Conservation (phyloP, 2,329 filamentous ascomycete genomes). For the Colletotrichum sublineola region DNA sequence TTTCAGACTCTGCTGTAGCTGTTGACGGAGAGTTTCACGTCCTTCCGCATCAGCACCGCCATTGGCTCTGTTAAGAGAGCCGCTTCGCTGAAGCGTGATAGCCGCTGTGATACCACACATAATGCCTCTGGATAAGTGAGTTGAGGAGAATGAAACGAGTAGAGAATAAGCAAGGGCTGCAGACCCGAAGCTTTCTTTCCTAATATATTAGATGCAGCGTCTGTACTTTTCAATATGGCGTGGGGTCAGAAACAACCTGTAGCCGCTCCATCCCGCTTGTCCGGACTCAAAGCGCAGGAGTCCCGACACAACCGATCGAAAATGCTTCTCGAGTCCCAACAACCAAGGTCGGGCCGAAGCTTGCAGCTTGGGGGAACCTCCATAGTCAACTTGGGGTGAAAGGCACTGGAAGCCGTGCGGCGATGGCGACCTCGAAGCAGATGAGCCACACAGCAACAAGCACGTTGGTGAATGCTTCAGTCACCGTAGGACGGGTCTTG, state of each 20-base stretch:
- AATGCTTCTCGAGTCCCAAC: not conserved
- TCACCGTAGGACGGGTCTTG: slow-evolving; percentile 11
- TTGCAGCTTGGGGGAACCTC: not conserved
- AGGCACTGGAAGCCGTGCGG: not conserved
- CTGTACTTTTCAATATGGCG: slow-evolving; percentile 17
- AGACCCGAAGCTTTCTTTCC: not conserved
- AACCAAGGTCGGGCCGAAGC: slow-evolving; percentile 10
- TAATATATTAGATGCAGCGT: not conserved
- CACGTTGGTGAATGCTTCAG: not conserved
- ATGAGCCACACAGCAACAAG: not conserved
- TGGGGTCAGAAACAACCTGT: not conserved
- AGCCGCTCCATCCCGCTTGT: not conserved
- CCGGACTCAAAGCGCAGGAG: slow-evolving; percentile 2
- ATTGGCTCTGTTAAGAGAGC: not conserved
- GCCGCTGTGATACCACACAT: slow-evolving; percentile 39
- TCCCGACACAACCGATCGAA: not conserved
- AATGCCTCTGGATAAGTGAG: not conserved
- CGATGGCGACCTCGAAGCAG: not conserved
- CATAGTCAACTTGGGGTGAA: not conserved
- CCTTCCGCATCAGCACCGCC: not conserved
- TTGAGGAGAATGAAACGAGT: not conserved
- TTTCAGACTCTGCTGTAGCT: slow-evolving; percentile 46
- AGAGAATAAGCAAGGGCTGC: not conserved
- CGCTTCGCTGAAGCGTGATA: slow-evolving; percentile 31
- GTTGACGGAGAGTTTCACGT: slow-evolving; percentile 7